Conservation (phyloP, 768 basidiomycete species). For the Panaeolus papilionaceus region DNA sequence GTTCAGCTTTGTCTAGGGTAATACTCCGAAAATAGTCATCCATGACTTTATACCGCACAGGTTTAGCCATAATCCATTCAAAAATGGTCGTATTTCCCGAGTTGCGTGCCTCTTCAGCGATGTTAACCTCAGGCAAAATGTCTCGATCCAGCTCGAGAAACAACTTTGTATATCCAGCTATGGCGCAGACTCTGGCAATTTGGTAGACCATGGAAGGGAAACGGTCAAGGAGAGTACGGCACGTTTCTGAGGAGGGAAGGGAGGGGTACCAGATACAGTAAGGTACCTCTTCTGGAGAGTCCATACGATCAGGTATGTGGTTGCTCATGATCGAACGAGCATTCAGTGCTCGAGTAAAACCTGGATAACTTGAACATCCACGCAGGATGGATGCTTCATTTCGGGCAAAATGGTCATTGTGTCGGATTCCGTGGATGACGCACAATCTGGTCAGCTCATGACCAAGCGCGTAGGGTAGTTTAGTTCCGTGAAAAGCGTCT, state of each 20-base stretch:
- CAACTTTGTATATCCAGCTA: neutral
- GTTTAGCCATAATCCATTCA: slow-evolving; percentile 3
- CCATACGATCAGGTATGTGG: neutral
- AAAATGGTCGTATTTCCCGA: slow-evolving; percentile 1
- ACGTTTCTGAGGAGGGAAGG: neutral
- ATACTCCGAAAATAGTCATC: slow-evolving; percentile 3
- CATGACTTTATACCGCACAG: neutral
- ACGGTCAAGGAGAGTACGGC: neutral
- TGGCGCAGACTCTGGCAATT: neutral
- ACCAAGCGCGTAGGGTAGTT: neutral
- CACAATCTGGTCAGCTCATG: neutral
- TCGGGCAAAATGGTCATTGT: slow-evolving; percentile 5
- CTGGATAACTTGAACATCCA: slow-evolving; percentile 5
- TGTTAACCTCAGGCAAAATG: slow-evolving; percentile 5
- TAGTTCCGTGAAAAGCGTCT: neutral
- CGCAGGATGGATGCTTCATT: neutral
- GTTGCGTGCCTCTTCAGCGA: neutral
- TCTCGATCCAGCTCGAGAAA: neutral
- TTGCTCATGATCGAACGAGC: neutral
- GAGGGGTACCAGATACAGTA: slow-evolving; percentile 3
- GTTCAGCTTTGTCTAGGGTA: neutral
- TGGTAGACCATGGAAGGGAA: neutral
- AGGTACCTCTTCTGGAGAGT: slow-evolving; percentile 3
- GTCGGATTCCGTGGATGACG: slow-evolving; percentile 2
- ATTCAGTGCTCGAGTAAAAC: neutral